phyloP scores from a whole-genome alignment of 768 basidiomycete genomes.

The Tricholoma sp. region DNA sequence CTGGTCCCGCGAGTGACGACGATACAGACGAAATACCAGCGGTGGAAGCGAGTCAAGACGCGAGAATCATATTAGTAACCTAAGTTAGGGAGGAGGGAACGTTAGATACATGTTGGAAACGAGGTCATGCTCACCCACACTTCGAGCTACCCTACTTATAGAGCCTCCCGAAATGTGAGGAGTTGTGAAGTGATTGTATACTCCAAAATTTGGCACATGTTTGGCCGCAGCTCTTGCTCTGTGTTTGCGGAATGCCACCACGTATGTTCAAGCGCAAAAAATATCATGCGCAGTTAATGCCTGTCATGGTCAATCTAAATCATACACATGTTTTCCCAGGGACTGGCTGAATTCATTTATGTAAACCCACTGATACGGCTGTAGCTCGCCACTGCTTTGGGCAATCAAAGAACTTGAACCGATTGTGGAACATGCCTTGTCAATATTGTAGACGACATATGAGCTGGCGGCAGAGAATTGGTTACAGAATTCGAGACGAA shows the following conservation, averaged over 20 bases:
- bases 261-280: background rate
- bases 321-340: too few relatives aligned
- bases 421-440: too few relatives aligned
- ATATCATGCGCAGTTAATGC: background rate
- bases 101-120: background rate
- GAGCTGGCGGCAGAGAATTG: too few relatives aligned
- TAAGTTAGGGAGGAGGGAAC: background rate
- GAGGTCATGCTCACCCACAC: background rate
- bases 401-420: too few relatives aligned
- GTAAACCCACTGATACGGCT: too few relatives aligned
- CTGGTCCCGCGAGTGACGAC: constrained; percentile 8
- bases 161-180: too few relatives aligned
- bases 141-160: background rate
- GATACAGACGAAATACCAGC: constrained; percentile 1
- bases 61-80: background rate
- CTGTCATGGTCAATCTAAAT: background rate
- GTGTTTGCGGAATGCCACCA: background rate
- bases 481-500: too few relatives aligned
- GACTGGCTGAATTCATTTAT: too few relatives aligned
- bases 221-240: background rate
- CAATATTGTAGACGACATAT: too few relatives aligned
- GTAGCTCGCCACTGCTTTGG: too few relatives aligned
- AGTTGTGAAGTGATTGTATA: too few relatives aligned
- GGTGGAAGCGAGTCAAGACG: background rate
- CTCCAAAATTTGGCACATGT: background rate